These are phyloP conservation scores for Ascochyta clinopodiicola DNA, from an alignment of 2,329 filamentous ascomycete species.

Conservation along the genomic window DNA sequence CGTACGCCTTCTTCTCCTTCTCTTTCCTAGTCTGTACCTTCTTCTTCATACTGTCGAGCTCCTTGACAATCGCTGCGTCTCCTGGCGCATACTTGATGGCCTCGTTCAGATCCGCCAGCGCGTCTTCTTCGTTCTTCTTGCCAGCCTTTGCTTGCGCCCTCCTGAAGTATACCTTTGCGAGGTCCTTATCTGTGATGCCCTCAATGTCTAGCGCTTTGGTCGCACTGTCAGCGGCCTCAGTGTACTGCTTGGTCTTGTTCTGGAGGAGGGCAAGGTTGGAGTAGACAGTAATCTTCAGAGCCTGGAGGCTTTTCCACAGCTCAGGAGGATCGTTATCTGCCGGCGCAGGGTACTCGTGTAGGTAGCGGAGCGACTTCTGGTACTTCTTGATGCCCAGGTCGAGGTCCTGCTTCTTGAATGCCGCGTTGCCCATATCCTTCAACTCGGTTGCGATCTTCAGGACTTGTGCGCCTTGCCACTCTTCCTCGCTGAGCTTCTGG, in stretches of 20 bases:
- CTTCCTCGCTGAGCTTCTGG: constrained; percentile 60
- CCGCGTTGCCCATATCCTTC: constrained; percentile 91
- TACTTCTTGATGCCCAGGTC: constrained; percentile 84
- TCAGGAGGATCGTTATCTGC: constrained; percentile 73
- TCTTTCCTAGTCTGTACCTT: constrained; percentile 73
- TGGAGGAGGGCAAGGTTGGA: constrained; percentile 87
- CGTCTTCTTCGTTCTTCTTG: constrained; percentile 84
- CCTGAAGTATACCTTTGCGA: constrained; percentile 88
- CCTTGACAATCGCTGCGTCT: constrained; percentile 76
- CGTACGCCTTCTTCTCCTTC: constrained; percentile 91
- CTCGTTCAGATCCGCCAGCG: constrained; percentile 56
- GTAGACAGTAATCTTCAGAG: constrained; percentile 84
- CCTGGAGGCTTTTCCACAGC: constrained; percentile 69
- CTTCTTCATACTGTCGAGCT: constrained; percentile 80
- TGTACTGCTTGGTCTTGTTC: constrained; percentile 77
- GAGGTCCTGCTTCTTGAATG: constrained; percentile 82
- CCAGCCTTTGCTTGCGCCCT: constrained; percentile 77
- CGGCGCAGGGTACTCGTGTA: constrained; percentile 80
- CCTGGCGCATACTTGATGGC: constrained; percentile 62
- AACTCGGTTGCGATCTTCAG: constrained; percentile 81
- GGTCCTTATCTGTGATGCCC: constrained; percentile 72
- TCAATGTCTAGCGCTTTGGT: constrained; percentile 73
- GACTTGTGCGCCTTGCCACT: constrained; percentile 71
- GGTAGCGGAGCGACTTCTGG: constrained; percentile 87
- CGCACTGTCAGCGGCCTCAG: constrained; percentile 74